phyloP scores from a whole-genome alignment of 345 rosid species.

The Cardiospermum halicacabum region DNA sequence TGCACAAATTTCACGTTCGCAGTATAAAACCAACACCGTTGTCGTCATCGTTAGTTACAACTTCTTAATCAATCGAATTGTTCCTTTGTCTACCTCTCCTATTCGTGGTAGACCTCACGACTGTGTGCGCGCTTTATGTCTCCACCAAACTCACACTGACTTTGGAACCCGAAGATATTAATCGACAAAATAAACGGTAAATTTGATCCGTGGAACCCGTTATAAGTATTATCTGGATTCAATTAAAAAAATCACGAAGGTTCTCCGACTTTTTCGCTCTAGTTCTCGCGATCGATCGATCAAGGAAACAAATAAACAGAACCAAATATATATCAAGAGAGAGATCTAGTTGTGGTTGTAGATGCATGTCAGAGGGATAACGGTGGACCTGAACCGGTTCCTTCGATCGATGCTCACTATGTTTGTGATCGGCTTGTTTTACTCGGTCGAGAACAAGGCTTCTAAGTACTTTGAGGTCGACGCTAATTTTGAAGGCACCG shows the following conservation, averaged over 20 bases:
- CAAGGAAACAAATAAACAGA: neutral
- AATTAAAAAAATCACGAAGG: neutral
- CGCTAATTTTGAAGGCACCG: slow-evolving; percentile 54
- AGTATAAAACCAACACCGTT: too few species aligned
- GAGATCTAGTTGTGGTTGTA: slow-evolving; percentile 28
- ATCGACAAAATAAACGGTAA: too few species aligned
- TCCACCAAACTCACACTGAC: too few species aligned
- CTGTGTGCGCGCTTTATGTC: too few species aligned
- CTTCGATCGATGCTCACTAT: slow-evolving; percentile 53
- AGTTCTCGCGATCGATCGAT: neutral
- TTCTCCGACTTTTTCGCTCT: neutral
- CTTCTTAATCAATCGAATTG: too few species aligned
- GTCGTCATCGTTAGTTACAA: too few species aligned
- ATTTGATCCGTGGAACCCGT: too few species aligned
- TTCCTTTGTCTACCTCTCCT: too few species aligned
- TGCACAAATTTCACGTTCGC: too few species aligned
- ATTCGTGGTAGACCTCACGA: too few species aligned
- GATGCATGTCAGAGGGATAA: slow-evolving; percentile 71
- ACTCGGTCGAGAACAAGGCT: slow-evolving; percentile 66
- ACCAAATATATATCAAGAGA: neutral
- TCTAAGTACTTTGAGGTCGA: slow-evolving; percentile 85
- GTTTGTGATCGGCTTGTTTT: slow-evolving; percentile 45
- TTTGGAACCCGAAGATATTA: too few species aligned
- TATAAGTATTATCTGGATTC: too few species aligned
- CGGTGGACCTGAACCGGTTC: slow-evolving; percentile 77